Conservation (phyloP, 2,329 filamentous ascomycete genomes). For the Zymoseptoria ardabiliae region DNA sequence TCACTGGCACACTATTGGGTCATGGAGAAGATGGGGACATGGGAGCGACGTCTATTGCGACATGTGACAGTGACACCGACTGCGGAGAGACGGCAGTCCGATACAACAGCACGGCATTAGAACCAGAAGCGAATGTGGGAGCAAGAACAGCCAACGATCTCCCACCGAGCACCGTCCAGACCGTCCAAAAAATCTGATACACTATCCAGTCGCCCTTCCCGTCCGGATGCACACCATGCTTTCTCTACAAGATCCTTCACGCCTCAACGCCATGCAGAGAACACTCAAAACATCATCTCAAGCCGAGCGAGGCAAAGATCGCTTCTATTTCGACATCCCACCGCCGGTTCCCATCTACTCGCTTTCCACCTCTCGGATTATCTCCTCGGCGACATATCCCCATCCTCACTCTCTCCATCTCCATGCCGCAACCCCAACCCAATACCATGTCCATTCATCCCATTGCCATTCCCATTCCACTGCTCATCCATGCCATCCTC, state of each 20-base stretch:
- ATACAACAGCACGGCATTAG: no score
- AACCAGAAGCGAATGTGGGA: no score
- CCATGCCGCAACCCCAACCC: not conserved
- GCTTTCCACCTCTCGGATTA: not conserved
- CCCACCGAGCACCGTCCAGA: not conserved
- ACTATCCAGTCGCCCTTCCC: not conserved
- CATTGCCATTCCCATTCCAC: conserved; percentile 11
- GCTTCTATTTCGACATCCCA: not conserved
- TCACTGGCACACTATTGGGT: no score
- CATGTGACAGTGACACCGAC: no score
- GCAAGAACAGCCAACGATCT: not conserved
- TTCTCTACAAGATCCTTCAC: not conserved
- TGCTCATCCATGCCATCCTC: conserved; percentile 19
- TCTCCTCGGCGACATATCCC: not conserved
- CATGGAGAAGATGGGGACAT: no score
- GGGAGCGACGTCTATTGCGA: no score
- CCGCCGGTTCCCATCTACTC: not conserved
- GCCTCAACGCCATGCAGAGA: not conserved
- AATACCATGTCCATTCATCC: conserved; percentile 7
- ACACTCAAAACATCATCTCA: not conserved
- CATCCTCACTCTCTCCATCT: conserved; percentile 5
- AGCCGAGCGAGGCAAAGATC: not conserved
- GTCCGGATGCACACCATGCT: not conserved
- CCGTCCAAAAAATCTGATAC: not conserved
- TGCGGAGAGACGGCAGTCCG: no score